Base-by-base conservation (phyloP, 192 early-diverging fungal genomes). In the Rhizophagus prolifer region DNA sequence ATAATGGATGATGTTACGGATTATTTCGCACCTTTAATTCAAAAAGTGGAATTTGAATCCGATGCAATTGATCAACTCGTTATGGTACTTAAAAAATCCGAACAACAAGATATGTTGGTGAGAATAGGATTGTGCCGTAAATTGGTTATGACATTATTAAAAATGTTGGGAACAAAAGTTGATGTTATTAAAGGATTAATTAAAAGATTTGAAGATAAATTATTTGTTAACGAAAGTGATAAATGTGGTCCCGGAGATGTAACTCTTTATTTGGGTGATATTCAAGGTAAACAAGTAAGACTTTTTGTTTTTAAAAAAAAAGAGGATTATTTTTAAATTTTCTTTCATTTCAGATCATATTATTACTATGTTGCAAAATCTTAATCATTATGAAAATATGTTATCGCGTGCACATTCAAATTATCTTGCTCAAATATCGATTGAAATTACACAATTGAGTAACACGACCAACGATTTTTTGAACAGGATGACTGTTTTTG, bases 1-100 rank as follows among this genome's bases (percentile, higher is more conserved):
- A 80, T 98, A 16, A 88, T 98, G 74, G 97, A 98, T 84, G 96
- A 96, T 75, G 93, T 99, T 69, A 95, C 94, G 12, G 97, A 99
- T 80, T 87, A 89, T 28, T 95, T 98, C 78, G 92, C 93, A 54
- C 96, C 96, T 12, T 84, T 95, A 16, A 85, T 98, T 69, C 88
- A 89, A 47, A 81, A 89, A 9, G 92, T 99, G 78, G 97, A 99
- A 84, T 88, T 94, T 71, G 96, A 98, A 79, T 96, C 98, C 1
- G 95, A 97, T 72, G 86, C 91, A 0, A 96, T 99, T 72, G 96
- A 99, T 79, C 96, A 99, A 74, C 81, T 98, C 0, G 96, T 98
- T 0, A 83, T 99, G 36, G 91, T 98, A 28, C 85, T 97, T 25
- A 91, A 94, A 69, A 94, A 96, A 80, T 91, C 93, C 1, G 96